Evolutionary conservation across 2,329 filamentous ascomycete species (phyloP), one percentile per base, ranked within the genome.

Genomic region (Fusarium verrucosum): DNA sequence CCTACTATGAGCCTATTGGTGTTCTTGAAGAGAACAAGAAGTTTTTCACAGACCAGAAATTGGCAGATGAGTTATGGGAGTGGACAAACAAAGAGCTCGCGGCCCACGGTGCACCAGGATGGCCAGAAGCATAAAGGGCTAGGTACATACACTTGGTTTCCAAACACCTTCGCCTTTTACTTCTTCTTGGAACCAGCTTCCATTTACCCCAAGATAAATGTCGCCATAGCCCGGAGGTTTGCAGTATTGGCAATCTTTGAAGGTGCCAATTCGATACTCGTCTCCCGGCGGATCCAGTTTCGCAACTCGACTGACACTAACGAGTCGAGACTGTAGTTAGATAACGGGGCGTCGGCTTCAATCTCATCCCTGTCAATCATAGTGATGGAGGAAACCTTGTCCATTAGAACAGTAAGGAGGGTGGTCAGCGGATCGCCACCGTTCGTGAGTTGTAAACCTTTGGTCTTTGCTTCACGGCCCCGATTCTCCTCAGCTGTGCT

Each of bases 301-400:
- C 60, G 51, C 13, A 61, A 17, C 37, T 64, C 60, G 9, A 64
- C 57, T 5, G 60, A 60, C 7, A 58, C 55, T 25, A 58, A 25
- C 2, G 61, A 65, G 33, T 65, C 52, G 7, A 62, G 32, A 43
- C 54, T 47, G 42, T 47, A 58, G 13, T 54, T 32, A 17, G 46
- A 38, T 4, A 59, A 35, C 8, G 33, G 40, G 6, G 42, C 22
- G 20, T 44, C 26, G 25, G 55, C n/a, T n/a, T 43, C 51, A 11
- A 66, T 45, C 13, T 60, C 59, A 4, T 58, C 51, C 7, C 28
- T n/a, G n/a, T 60, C 55, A 9, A 65, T 53, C 58, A 62, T 62
- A 2, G 61, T 62, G 10, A 62, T 64, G 19, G 43, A 33, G 11
- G 57, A 53, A 13, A 64, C 52, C 37, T 62, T 61, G n/a, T 30